These are phyloP conservation scores for Cladosporium halotolerans DNA, from an alignment of 2,329 filamentous ascomycete species.

Conservation along the genomic window DNA sequence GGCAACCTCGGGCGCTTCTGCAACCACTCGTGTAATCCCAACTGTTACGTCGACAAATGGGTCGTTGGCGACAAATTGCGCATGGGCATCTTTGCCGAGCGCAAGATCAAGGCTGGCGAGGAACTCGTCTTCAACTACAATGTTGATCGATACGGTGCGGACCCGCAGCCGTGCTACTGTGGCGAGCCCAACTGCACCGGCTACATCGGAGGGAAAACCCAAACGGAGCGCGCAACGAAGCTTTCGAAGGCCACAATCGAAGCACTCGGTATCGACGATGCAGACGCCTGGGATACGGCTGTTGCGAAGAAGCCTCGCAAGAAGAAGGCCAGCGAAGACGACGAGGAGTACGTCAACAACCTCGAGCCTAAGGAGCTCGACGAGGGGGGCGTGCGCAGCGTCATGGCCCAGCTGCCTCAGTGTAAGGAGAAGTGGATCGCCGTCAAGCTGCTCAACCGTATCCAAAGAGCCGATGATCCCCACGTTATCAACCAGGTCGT, in stretches of 20 bases:
- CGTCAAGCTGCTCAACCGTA: constrained; percentile 84
- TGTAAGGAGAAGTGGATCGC: constrained; percentile 99
- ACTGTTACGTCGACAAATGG: constrained; percentile 99
- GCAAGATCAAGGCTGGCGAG: constrained; percentile 77
- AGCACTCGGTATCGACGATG: constrained; percentile 89
- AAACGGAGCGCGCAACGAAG: constrained; percentile 92
- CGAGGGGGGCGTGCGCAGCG: constrained; percentile 79
- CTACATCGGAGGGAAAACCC: constrained; percentile 95
- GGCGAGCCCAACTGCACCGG: constrained; percentile 90
- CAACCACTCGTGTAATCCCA: constrained; percentile 98
- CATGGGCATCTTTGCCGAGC: constrained; percentile 96
- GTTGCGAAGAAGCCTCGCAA: constrained; percentile 86
- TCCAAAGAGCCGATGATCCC: constrained; percentile 81
- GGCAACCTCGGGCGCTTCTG: constrained; percentile 95
- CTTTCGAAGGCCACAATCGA: constrained; percentile 84
- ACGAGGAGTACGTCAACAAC: constrained; percentile 92
- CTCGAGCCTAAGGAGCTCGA: constrained; percentile 72
- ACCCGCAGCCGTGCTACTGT: constrained; percentile 95
- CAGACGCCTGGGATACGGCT: constrained; percentile 83
- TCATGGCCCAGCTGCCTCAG: constrained; percentile 94
- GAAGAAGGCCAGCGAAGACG: constrained; percentile 86
- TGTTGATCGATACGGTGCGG: constrained; percentile 92
- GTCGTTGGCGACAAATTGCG: constrained; percentile 93
- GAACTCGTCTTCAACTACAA: constrained; percentile 99
- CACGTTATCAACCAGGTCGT: constrained; percentile 81